phyloP scores from a whole-genome alignment of 1,284 basidiomycete genomes.

The Cutaneotrichosporon mucoides region DNA sequence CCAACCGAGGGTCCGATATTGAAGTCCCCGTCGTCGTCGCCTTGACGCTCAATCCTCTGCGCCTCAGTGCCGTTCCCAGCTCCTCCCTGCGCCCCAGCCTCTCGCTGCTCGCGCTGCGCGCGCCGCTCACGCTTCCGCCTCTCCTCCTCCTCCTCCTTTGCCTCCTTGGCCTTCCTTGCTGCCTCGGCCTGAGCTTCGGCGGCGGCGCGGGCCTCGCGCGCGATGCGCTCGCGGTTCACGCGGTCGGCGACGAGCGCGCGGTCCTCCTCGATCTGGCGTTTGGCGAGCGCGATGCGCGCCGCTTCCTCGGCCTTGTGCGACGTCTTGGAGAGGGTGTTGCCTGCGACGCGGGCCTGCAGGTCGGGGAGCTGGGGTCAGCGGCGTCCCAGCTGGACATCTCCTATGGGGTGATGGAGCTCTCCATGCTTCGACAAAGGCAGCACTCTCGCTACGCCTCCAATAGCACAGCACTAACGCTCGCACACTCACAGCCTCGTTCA shows the following conservation, averaged over 20 bases:
- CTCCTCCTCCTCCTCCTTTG: neutral
- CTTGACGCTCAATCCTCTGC: no score
- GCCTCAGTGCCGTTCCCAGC: no score
- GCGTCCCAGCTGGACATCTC: no score
- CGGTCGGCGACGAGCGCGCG: constrained; percentile 34
- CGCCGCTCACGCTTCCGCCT: neutral
- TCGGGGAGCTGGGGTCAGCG: constrained; percentile 22
- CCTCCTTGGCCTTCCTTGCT: neutral
- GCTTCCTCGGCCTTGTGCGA: constrained; percentile 32
- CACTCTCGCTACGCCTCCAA: no score
- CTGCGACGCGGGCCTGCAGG: constrained; percentile 20
- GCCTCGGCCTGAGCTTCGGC: constrained; percentile 7
- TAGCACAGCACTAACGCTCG: neutral
- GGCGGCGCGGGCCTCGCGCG: constrained; percentile 22
- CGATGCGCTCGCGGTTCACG: constrained; percentile 31
- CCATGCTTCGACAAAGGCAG: no score
- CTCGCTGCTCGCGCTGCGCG: no score
- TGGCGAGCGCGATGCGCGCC: constrained; percentile 29
- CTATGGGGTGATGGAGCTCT: no score
- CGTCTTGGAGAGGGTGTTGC: constrained; percentile 10
- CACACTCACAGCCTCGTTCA: constrained; percentile 35
- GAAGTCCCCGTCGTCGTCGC: no score
- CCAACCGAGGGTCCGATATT: no score
- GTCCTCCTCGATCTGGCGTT: constrained; percentile 40
- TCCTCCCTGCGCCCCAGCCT: no score